Evolutionary conservation across 192 early-diverging fungal species (phyloP).

Genomic region (Coemansia sp.): DNA sequence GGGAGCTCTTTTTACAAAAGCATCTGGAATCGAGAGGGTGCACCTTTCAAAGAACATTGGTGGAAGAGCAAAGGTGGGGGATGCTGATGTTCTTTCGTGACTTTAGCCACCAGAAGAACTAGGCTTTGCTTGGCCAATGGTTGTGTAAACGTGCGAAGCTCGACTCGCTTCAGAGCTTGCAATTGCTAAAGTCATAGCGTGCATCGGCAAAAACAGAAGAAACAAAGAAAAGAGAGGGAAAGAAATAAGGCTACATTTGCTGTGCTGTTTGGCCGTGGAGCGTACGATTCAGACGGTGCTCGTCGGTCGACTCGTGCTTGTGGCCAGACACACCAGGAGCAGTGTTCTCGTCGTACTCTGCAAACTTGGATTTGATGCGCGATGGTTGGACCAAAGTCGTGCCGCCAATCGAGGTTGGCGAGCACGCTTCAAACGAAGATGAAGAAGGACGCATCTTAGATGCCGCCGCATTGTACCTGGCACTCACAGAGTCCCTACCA

Average conservation of each 20-base stretch:
- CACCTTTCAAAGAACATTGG: neutral
- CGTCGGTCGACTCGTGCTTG: neutral
- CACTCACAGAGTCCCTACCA: neutral
- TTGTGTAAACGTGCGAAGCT: neutral
- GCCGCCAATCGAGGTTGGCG: constrained; percentile 1
- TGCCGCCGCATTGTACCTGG: constrained; percentile 12
- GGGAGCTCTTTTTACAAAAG: neutral
- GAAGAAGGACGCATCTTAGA: neutral
- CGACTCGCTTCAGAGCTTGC: neutral
- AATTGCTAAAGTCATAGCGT: neutral
- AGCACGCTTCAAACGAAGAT: constrained; percentile 1
- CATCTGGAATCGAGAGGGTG: constrained; percentile 2
- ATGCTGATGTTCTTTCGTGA: neutral
- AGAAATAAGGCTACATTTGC: neutral
- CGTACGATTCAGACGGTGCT: neutral
- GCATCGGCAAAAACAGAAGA: neutral
- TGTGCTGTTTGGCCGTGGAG: constrained; percentile 7
- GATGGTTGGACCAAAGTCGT: constrained; percentile 37
- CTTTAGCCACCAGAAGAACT: neutral
- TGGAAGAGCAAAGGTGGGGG: too few relatives aligned
- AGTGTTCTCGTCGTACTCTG: constrained; percentile 7
- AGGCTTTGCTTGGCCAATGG: neutral
- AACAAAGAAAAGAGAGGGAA: neutral
- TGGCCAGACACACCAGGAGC: neutral
- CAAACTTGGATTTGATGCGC: constrained; percentile 16